Evolutionary conservation across 768 basidiomycete genomes (phyloP).

Genomic region (Macrolepiota dolichaula): DNA sequence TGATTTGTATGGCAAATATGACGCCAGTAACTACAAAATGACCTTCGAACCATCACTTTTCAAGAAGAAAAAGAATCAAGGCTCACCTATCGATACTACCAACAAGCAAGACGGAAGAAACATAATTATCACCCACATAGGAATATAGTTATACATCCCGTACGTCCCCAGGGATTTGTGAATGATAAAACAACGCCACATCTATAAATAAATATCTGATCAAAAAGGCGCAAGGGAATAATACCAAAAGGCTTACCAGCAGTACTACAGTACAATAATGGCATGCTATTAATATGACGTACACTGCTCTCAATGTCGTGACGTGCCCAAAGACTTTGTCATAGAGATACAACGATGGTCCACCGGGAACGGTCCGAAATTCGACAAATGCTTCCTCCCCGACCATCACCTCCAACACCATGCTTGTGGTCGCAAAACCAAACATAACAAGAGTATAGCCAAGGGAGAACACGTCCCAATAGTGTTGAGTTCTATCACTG

Average conservation of each 20-base stretch:
- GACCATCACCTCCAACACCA: neutral
- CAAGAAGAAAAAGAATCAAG: neutral
- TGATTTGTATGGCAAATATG: neutral
- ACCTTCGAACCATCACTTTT: no score
- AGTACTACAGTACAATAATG: neutral
- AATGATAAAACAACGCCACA: neutral
- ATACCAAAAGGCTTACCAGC: neutral
- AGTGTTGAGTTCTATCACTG: neutral
- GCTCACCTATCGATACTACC: neutral
- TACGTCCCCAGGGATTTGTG: neutral
- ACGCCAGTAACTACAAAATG: neutral
- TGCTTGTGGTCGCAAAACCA: neutral
- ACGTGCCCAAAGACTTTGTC: neutral
- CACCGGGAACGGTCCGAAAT: neutral
- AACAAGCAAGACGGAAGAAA: neutral
- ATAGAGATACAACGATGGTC: conserved; percentile 1
- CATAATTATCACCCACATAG: neutral
- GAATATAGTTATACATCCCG: neutral
- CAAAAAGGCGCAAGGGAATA: neutral
- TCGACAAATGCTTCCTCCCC: neutral
- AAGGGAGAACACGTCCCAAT: neutral
- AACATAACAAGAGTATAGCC: neutral
- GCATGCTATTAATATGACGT: neutral
- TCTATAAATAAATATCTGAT: neutral
- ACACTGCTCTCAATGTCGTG: neutral